Percentiles rank a stretch among this genome's conserved stretches.
These are phyloP conservation scores for Rhododendron ovatum DNA, from an alignment of 148 eudicot species.

Conservation along the genomic window DNA sequence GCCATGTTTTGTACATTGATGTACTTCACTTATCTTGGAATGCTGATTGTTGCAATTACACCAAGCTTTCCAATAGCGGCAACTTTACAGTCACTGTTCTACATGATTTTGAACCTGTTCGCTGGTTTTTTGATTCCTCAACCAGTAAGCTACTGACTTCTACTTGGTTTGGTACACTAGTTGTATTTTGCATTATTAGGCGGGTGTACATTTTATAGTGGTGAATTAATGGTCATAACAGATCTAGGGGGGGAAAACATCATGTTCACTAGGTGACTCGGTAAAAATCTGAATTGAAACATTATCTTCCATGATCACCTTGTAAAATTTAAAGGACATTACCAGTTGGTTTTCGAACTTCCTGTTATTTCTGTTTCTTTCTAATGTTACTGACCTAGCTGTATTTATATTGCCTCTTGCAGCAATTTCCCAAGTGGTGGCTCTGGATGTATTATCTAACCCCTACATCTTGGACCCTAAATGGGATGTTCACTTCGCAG, in stretches of 20 bases:
- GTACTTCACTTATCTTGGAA: constrained; percentile 62
- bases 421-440: not conserved
- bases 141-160: constrained; percentile 48
- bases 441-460: not conserved
- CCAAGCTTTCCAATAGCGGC: constrained; percentile 35
- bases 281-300: not conserved
- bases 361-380: not conserved
- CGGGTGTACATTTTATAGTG: not conserved
- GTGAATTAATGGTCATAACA: not conserved
- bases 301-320: not conserved
- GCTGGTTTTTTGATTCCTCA: constrained; percentile 61
- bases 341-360: not conserved
- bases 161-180: not conserved
- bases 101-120: constrained; percentile 53
- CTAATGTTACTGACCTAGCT: not conserved
- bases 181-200: not conserved
- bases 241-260: not conserved
- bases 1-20: constrained; percentile 40
- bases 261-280: not conserved
- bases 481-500: not conserved
- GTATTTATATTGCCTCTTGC: not conserved
- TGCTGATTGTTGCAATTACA: constrained; percentile 50
- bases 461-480: not conserved
- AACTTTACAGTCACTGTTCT: constrained; percentile 37
- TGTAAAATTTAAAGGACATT: not conserved